Base-by-base conservation (phyloP, 371 early-diverging fungal species). In the Chytridium lagenaria region DNA sequence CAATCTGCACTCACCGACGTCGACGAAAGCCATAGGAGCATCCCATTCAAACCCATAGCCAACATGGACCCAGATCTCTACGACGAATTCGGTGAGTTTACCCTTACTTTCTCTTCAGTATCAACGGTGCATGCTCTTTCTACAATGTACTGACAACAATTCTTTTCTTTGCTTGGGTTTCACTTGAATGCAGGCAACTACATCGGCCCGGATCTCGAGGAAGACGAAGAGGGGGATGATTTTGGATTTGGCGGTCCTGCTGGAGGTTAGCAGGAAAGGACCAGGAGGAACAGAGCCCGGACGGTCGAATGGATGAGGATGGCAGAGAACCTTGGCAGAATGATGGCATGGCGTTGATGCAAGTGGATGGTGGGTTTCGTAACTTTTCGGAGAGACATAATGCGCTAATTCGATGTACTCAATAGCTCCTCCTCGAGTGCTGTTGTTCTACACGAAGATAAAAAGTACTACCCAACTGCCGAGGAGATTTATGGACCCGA, bases 401-500 rank as follows among this genome's bases (percentile, higher is more conserved):
- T n/a, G n/a, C n/a, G n/a, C n/a, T n/a, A n/a, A n/a, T n/a, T n/a
- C n/a, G n/a, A n/a, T n/a, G n/a, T n/a, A n/a, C n/a, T n/a, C n/a
- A n/a, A n/a, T n/a, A 90, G 90, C 89, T 67, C 84, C 87, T 86
- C 91, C 34, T 80, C 85, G 50, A 92, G 87, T 69, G 92, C 94
- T 78, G 88, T 98, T 52, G 93, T 98, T 0, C 86, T 97, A 57
- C 98, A 98, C 75, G 98, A 98, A 80, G 98, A 98, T 78, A 98
- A 98, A 80, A 93, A 94, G 77, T 98, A 97, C 81, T 98, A 98
- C 73, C 97, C 98, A 5, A 90, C 93, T 28, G 98, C 98, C 1
- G 94, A 93, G 81, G 98, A 97, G 77, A 94, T 98, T n/a, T 98
- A 94, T 80, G 99, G 99, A 5, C 87, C 90, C 31, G 99, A 90